Evolutionary conservation across 2,329 filamentous ascomycete species (phyloP), one percentile per base, ranked within the genome.

Genomic region (Nothopassalora personata): DNA sequence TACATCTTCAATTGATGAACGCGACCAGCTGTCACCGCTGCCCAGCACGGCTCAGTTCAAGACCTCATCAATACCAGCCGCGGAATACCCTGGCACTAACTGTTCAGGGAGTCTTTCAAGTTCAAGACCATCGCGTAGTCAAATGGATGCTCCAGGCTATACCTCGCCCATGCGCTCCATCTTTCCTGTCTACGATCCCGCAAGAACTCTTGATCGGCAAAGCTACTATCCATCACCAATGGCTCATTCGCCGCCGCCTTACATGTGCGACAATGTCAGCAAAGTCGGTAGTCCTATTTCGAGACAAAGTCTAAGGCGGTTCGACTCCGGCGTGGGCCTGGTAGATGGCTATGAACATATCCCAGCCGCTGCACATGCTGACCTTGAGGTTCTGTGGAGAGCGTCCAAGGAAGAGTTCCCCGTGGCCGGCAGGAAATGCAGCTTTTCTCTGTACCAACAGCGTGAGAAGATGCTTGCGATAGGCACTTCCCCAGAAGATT

Each of bases 141-240:
- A 34, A 23, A 19, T 47, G 56, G 43, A 51, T 53, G 36, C 36
- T 18, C 27, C 39, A 36, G 31, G 51, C 30, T 52, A 59, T 47
- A 53, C 74, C 60, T 73, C 75, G 5, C 76, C 81, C 0, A 80
- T 89, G 66, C 81, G 83, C 33, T 91, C 88, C 27, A 91, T 92
- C 67, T 92, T 92, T 67, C 89, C 89, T 7, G 80, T 82, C 31
- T 91, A 91, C 70, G 86, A 92, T 67, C 86, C 85, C 3, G 81
- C 81, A 1, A 70, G 90, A 27, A 79, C 87, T 5, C 80, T 90
- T 3, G 79, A 84, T 57, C 83, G 85, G 58, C 89, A 92, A 68
- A 75, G 83, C 50, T 91, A 92, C 74, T 87, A 82, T 52, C 87
- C 88, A 2, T 86, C 81, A 30, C 49, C 61, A 54, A 84, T 82